These are phyloP conservation scores for Lactifluus hygrophoroides DNA, from an alignment of 768 basidiomycete species.

Conservation along the genomic window DNA sequence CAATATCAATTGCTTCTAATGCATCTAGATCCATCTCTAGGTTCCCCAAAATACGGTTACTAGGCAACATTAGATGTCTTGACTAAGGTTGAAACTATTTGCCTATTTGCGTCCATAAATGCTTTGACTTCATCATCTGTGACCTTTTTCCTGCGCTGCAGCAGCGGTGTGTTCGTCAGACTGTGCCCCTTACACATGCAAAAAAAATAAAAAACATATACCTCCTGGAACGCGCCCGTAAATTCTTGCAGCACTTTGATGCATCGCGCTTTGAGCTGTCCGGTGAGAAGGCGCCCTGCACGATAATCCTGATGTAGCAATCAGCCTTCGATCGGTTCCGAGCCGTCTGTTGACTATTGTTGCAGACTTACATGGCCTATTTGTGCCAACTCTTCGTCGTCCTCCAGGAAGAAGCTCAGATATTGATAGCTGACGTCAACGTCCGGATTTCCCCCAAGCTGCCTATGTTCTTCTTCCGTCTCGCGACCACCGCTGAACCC, in stretches of 20 bases:
- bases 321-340: neutral
- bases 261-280: slow-evolving; percentile 84
- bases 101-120: slow-evolving; percentile 77
- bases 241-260: slow-evolving; percentile 77
- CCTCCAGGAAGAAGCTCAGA: slow-evolving; percentile 88
- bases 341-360: neutral
- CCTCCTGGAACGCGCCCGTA: slow-evolving; percentile 80
- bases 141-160: slow-evolving; percentile 68
- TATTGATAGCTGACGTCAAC: slow-evolving; percentile 97
- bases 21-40: neutral
- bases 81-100: slow-evolving; percentile 54
- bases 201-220: slow-evolving; percentile 26
- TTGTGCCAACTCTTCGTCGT: slow-evolving; percentile 77
- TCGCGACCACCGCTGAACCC: slow-evolving; percentile 95
- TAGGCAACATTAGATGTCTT: slow-evolving; percentile 24
- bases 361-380: slow-evolving; percentile 57
- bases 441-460: slow-evolving; percentile 83
- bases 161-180: slow-evolving; percentile 8
- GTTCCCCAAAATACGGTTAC: neutral
- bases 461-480: slow-evolving; percentile 91
- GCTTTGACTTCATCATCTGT: slow-evolving; percentile 64
- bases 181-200: neutral
- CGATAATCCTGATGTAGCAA: slow-evolving; percentile 72
- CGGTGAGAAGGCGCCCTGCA: slow-evolving; percentile 77
- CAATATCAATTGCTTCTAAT: neutral